phyloP scores from a whole-genome alignment of 139 green algal genomes.

The Chlamydomonas asymmetrica region DNA sequence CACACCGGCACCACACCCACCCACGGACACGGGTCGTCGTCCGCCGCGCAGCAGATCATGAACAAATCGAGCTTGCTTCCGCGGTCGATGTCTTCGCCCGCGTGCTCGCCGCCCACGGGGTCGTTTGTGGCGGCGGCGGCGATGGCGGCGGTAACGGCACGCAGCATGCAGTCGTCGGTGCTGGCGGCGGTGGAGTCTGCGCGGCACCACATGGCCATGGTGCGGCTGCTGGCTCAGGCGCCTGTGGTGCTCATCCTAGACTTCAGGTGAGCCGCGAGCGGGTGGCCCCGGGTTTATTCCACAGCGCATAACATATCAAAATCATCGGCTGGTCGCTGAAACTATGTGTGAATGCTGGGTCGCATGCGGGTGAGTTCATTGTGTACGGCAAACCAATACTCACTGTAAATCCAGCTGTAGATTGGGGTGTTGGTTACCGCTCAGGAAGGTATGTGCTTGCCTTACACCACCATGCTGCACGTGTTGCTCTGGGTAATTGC shows the following conservation, averaged over 20 bases:
- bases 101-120: not conserved
- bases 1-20: too few species aligned
- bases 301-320: too few species aligned
- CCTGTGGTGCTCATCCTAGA: constrained; percentile 40
- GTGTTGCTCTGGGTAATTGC: too few species aligned
- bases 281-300: not conserved
- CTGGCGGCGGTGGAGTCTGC: not conserved
- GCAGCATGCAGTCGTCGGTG: not conserved
- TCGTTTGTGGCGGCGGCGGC: not conserved
- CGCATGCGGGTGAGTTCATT: not conserved
- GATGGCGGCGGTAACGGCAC: not conserved
- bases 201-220: not conserved
- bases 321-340: not conserved
- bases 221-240: constrained; percentile 22
- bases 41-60: too few species aligned
- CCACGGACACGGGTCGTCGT: too few species aligned
- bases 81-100: too few species aligned
- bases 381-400: not conserved
- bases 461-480: too few species aligned
- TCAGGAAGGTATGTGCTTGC: not conserved
- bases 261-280: constrained; percentile 21
- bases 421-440: not conserved
- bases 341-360: not conserved
- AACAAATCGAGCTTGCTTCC: too few species aligned
- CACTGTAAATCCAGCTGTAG: not conserved